These are phyloP conservation scores for Yamadazyma songkhlaensis DNA, from an alignment of 1,139 yeast genomes.

Conservation along the genomic window DNA sequence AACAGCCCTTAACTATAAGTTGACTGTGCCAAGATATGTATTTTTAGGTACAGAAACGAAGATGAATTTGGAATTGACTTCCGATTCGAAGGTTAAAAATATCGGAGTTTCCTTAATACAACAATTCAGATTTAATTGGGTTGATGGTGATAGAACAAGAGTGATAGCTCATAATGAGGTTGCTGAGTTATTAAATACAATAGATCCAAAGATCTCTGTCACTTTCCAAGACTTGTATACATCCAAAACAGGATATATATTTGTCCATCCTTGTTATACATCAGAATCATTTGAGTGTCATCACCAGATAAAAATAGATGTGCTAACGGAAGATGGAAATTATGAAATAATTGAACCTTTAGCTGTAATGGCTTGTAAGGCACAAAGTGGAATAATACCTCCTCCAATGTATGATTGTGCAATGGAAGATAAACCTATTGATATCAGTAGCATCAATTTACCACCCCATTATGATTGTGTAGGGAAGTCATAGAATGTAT, in stretches of 20 bases:
- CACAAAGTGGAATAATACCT: background rate
- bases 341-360: background rate
- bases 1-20: background rate
- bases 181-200: background rate
- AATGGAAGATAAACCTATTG: background rate
- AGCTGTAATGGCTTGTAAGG: background rate
- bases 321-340: background rate
- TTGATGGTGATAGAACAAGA: background rate
- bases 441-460: background rate
- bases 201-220: background rate
- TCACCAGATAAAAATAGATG: background rate
- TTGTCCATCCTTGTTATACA: background rate
- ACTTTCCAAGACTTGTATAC: background rate
- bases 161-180: background rate
- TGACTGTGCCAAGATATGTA: conserved; percentile 1
- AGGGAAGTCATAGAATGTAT: background rate
- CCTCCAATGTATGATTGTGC: background rate
- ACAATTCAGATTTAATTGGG: background rate
- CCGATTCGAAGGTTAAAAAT: background rate
- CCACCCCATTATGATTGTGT: background rate
- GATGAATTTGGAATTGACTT: background rate
- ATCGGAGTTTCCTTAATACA: conserved; percentile 1
- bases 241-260: background rate
- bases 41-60: background rate
- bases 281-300: background rate